Evolutionary conservation across 768 basidiomycete species (phyloP).

Genomic region (Auriscalpium microsporum): DNA sequence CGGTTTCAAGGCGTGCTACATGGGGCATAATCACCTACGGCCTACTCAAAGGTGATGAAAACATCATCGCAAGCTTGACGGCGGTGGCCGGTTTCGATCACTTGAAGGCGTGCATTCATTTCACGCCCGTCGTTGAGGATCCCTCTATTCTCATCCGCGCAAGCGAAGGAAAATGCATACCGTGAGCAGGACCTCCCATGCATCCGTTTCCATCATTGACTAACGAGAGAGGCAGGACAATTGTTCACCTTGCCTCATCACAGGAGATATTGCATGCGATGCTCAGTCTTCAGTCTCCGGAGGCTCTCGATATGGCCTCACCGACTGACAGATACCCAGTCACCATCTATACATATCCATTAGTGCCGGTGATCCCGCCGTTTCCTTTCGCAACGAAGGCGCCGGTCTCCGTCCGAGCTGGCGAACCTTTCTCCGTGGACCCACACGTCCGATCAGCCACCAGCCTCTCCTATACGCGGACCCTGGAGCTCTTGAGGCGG

Average conservation of each 20-base stretch:
- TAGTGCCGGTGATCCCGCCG: slow-evolving; percentile 27
- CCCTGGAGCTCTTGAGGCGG: slow-evolving; percentile 27
- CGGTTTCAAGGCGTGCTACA: background rate
- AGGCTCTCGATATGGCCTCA: slow-evolving; percentile 14
- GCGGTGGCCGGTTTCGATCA: slow-evolving; percentile 2
- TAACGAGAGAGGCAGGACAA: slow-evolving; percentile 18
- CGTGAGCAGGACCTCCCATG: slow-evolving; percentile 17
- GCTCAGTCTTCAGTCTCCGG: slow-evolving; percentile 19
- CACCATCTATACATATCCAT: slow-evolving; percentile 28
- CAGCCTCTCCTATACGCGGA: slow-evolving; percentile 29
- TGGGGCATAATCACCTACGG: slow-evolving; percentile 29
- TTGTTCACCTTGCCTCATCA: slow-evolving; percentile 28
- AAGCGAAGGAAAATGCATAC: slow-evolving; percentile 17
- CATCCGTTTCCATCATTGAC: background rate
- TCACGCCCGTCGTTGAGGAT: slow-evolving; percentile 22
- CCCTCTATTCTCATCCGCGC: slow-evolving; percentile 22
- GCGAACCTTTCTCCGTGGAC: slow-evolving; percentile 19
- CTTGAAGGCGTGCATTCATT: slow-evolving; percentile 29
- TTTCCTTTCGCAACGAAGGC: slow-evolving; percentile 28
- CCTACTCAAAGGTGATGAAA: slow-evolving; percentile 17
- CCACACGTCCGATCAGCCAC: slow-evolving; percentile 30
- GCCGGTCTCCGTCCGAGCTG: slow-evolving; percentile 22
- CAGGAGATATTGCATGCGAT: slow-evolving; percentile 28
- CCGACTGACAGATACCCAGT: slow-evolving; percentile 21
- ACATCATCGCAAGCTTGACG: slow-evolving; percentile 3